Base-by-base conservation (phyloP, 2,329 filamentous ascomycete genomes). In the Fusarium sororula region DNA sequence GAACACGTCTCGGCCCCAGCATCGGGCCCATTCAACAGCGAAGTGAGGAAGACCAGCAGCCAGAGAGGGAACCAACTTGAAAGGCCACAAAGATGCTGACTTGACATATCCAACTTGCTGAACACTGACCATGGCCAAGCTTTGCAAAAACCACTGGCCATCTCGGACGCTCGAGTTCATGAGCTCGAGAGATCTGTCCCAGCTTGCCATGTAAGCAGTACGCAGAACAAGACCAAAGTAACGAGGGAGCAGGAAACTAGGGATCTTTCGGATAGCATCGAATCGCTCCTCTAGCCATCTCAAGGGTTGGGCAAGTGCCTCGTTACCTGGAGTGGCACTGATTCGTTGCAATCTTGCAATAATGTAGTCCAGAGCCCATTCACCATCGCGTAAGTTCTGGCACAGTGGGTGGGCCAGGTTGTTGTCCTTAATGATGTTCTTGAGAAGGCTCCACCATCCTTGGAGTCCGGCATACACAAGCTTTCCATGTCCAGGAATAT, bases 1-100 rank as follows among this genome's bases (percentile, higher is more conserved):
- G 82, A 98, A 98, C 18, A 98, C 94, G 81, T 99, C 96, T 63
- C 96, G 92, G 13, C 97, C 96, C 96, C 96, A 99, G 82, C 96
- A 98, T 77, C 96, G 90, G 56, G 96, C 95, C 95, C 96, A 99
- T 77, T 95, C 92, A 14, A 94, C 92, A 0, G 96, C 90, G 80
- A 99, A 99, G 82, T 99, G 96, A 41, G 96, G 96, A 53, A 99
- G 85, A 22, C 96, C 96, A 38, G 96, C 96, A 24, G 96, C 96
- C 76, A 99, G 87, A 55, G 93, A 96, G 4, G 96, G 94, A 2
- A 98, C 95, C 26, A 89, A 85, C 81, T 94, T 96, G 74, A 91
- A 89, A 0, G 96, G 96, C 88, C 94, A 98, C 17, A 99, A 85
- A 1, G 96, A 98, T 6, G 93, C 95, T 18, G 95, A 98, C 79